Percentiles rank a stretch among this genome's conserved stretches.
phyloP scores from a whole-genome alignment of 2,329 filamentous ascomycete species.

The Ramularia endophylla region DNA sequence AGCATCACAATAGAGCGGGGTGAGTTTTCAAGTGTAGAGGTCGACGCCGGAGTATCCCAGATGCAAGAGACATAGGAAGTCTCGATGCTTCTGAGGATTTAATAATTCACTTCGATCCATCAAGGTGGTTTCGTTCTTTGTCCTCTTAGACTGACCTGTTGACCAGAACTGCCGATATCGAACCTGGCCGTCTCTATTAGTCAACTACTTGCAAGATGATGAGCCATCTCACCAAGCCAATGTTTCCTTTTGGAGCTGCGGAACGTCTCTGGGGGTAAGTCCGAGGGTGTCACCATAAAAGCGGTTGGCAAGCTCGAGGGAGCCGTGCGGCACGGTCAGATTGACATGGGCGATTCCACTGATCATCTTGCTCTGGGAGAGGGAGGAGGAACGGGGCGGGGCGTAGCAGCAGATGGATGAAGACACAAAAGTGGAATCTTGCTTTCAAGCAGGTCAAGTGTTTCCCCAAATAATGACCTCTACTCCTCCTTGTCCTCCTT shows the following conservation, averaged over 20 bases:
- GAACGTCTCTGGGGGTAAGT: constrained; percentile 48
- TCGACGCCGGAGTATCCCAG: too few relatives aligned
- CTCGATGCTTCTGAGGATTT: too few relatives aligned
- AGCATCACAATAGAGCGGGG: too few relatives aligned
- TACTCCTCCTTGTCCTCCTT: too few relatives aligned
- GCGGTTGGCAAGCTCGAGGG: constrained; percentile 45
- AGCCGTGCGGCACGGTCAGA: constrained; percentile 50
- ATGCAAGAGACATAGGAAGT: too few relatives aligned
- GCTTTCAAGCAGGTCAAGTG: not conserved
- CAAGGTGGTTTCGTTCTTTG: too few relatives aligned
- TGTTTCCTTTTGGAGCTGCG: constrained; percentile 44
- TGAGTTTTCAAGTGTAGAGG: too few relatives aligned
- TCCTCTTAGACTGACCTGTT: too few relatives aligned
- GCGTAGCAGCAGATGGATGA: not conserved
- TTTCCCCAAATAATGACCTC: too few relatives aligned
- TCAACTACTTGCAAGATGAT: not conserved
- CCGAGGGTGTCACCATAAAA: constrained; percentile 55
- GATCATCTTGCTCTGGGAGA: constrained; percentile 22
- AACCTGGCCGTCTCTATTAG: constrained; percentile 33
- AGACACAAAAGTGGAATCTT: not conserved
- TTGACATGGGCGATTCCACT: constrained; percentile 54
- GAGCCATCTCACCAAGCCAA: constrained; percentile 46
- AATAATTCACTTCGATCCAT: too few relatives aligned
- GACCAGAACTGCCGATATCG: constrained; percentile 49
- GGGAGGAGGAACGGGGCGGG: not conserved